Evolutionary conservation across 2,329 filamentous ascomycete species (phyloP).

Genomic region (Zalaria obscura): DNA sequence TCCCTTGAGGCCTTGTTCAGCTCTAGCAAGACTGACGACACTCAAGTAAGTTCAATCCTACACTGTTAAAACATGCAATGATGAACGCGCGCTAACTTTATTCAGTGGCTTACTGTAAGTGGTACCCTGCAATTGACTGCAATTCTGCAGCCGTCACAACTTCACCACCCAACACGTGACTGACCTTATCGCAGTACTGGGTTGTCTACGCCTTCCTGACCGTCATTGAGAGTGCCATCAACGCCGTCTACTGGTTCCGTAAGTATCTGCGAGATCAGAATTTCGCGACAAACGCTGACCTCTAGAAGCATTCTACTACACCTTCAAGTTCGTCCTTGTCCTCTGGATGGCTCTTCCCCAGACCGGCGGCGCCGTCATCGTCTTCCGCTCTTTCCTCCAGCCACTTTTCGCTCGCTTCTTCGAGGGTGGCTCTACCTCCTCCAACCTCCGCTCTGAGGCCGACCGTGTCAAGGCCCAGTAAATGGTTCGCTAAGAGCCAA

Average conservation of each 20-base stretch:
- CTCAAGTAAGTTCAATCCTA: slow-evolving; percentile 47
- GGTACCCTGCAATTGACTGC: neutral
- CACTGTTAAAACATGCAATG: slow-evolving; percentile 17
- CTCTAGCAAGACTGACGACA: slow-evolving; percentile 58
- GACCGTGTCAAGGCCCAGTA: slow-evolving; percentile 25
- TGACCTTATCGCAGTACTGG: slow-evolving; percentile 51
- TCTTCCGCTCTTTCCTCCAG: slow-evolving; percentile 92
- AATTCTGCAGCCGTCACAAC: slow-evolving; percentile 3
- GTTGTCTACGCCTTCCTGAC: slow-evolving; percentile 74
- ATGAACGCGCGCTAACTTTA: slow-evolving; percentile 3
- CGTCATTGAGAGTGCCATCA: slow-evolving; percentile 68
- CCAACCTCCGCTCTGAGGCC: slow-evolving; percentile 79
- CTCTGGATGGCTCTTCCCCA: slow-evolving; percentile 95
- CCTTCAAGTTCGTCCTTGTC: slow-evolving; percentile 96
- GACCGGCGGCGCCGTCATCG: slow-evolving; percentile 89
- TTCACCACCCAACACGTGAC: slow-evolving; percentile 3
- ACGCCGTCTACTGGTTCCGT: slow-evolving; percentile 80
- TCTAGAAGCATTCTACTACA: slow-evolving; percentile 76
- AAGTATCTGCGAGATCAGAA: slow-evolving; percentile 9
- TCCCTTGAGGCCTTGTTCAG: slow-evolving; percentile 67
- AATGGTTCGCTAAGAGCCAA: slow-evolving; percentile 2
- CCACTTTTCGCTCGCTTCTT: slow-evolving; percentile 93
- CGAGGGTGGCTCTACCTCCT: slow-evolving; percentile 57
- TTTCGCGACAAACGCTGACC: neutral
- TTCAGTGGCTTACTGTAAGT: slow-evolving; percentile 48